Conservation (phyloP, 2,329 filamentous ascomycete species). For the Talaromyces albobiverticillius region DNA sequence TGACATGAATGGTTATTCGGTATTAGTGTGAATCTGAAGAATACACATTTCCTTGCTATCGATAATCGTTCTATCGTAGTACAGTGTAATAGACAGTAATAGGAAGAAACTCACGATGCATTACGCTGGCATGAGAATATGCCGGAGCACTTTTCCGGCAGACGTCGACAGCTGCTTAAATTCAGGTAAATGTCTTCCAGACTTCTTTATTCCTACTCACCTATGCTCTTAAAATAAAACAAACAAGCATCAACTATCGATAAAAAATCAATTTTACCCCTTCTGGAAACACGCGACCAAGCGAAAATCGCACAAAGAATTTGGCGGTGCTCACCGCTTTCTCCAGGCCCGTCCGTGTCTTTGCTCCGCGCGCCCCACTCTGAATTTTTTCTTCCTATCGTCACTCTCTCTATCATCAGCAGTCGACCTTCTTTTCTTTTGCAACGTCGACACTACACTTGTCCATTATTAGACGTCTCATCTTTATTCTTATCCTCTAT, state of each 20-base stretch:
- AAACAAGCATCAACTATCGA: no score
- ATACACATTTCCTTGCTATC: no score
- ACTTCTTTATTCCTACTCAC: no score
- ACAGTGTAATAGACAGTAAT: not conserved
- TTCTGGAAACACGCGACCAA: not conserved
- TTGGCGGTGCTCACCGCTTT: not conserved
- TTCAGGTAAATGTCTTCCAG: no score
- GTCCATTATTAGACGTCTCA: not conserved
- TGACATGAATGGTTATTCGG: not conserved
- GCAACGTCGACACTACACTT: not conserved
- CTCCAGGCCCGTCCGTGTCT: no score
- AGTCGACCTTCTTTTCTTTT: no score
- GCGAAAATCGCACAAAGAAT: conserved; percentile 7
- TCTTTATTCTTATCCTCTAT: not conserved
- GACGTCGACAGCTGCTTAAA: not conserved
- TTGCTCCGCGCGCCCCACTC: no score
- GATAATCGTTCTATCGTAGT: no score
- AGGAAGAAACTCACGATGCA: not conserved
- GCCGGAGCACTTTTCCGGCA: conserved; percentile 4
- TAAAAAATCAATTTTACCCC: conserved; percentile 4
- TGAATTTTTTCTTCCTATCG: conserved; percentile 13
- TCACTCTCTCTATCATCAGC: not conserved
- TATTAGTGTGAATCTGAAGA: not conserved
- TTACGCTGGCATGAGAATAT: not conserved
- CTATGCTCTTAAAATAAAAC: no score